Conservation (phyloP, 2,329 filamentous ascomycete genomes). For the Periconia sp. region DNA sequence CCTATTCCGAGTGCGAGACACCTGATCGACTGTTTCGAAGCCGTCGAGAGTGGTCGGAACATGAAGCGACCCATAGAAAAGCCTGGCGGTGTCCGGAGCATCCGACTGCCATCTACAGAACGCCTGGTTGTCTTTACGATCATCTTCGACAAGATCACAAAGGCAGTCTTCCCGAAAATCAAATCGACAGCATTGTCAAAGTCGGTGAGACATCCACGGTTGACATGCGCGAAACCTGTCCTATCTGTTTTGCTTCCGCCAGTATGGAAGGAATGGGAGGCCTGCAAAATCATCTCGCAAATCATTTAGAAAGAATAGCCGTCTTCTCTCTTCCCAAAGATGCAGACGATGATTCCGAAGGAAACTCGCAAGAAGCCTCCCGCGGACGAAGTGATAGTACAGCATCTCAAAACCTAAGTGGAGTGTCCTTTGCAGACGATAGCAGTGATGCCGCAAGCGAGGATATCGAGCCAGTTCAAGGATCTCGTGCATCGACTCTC, state of each 20-base stretch:
- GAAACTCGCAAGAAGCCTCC: slow-evolving; percentile 39
- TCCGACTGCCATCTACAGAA: slow-evolving; percentile 33
- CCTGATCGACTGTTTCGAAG: slow-evolving; percentile 41
- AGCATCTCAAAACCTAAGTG: slow-evolving; percentile 23
- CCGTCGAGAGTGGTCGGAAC: slow-evolving; percentile 45
- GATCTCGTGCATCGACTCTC: neutral
- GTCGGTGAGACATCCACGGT: slow-evolving; percentile 40
- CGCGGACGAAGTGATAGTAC: slow-evolving; percentile 27
- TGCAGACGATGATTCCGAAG: slow-evolving; percentile 34
- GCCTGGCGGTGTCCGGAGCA: slow-evolving; percentile 46
- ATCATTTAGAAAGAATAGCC: slow-evolving; percentile 44
- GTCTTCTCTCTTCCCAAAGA: slow-evolving; percentile 40
- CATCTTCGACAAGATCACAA: slow-evolving; percentile 38
- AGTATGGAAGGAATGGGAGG: slow-evolving; percentile 29
- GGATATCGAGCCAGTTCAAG: neutral
- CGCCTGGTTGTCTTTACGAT: slow-evolving; percentile 28
- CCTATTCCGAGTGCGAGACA: slow-evolving; percentile 37
- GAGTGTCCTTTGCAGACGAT: slow-evolving; percentile 23
- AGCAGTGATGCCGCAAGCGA: neutral
- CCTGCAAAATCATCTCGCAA: slow-evolving; percentile 43
- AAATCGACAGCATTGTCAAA: slow-evolving; percentile 36
- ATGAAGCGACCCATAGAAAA: slow-evolving; percentile 45
- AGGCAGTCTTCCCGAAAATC: slow-evolving; percentile 34
- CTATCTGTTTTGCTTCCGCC: slow-evolving; percentile 35
- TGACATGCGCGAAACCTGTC: slow-evolving; percentile 38